Base-by-base conservation (phyloP, 2,329 filamentous ascomycete species). In the Albophoma yamanashiensis region DNA sequence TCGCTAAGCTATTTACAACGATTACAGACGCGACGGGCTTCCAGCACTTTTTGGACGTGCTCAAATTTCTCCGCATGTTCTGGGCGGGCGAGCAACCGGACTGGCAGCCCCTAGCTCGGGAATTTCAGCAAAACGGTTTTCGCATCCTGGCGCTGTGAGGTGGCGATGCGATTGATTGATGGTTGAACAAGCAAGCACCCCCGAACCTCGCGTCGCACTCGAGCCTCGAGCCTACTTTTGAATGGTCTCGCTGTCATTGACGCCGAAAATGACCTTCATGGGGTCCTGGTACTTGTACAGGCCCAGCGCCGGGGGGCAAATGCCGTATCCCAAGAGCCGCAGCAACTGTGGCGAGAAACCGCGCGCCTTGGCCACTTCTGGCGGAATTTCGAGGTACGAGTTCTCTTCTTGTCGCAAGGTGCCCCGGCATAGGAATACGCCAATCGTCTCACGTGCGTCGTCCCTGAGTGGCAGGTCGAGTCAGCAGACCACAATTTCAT, bases 201-300 rank as follows among this genome's bases (percentile, higher is more conserved):
- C 25, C 4, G 22, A 15, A 25, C 43, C 43, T 25, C n/a, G 4
- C 25, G 5, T 36, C 31, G 50, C 31, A 31, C 17, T 7, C 9
- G 20, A 34, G 11, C 12, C 6, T 22, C 2, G 31, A 6, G 2
- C 6, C 31, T 60, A 63, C 45, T 52, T 58, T 25, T 56, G 57
- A 36, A 60, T 67, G 0, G 73, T 74, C 56, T 74, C 71, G 55
- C 72, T 69, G 58, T 75, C 73, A 34, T 71, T 64, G 17, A 75
- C 70, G 0, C 69, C 70, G 57, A 74, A 74, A 17, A 75, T 64
- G 22, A 69, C 66, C 56, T 68, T 67, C 71, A 74, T 74, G 0
- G 73, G 73, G 56, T 74, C 72, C 55, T 73, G 69, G 27, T 73
- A 75, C 55, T 72, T 66, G 58, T 70, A 69, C 57, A 75, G 67